These are phyloP conservation scores for Phytophthora lateralis DNA, from an alignment of 352 stramenopile species.

Conservation along the genomic window DNA sequence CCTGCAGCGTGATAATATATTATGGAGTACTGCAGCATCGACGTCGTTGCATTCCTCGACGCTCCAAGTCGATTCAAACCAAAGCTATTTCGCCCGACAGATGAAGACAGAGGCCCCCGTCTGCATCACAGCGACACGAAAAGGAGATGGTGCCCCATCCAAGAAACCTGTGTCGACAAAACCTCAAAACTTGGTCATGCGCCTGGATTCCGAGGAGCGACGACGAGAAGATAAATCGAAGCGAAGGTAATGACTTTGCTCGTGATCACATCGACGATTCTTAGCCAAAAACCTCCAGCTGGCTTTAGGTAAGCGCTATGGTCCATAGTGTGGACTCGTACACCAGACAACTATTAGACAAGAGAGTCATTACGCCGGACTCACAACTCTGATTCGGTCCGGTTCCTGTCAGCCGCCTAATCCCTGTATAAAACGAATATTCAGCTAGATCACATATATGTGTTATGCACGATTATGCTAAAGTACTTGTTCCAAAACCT, in stretches of 20 bases:
- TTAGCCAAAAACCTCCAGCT: slow-evolving; percentile 5
- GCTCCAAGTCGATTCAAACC: background rate
- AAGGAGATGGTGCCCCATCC: background rate
- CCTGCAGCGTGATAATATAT: background rate
- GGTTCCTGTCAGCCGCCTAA: slow-evolving; percentile 4
- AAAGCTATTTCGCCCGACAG: background rate
- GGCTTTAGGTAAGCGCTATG: background rate
- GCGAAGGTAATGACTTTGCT: slow-evolving; percentile 6
- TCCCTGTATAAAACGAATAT: background rate
- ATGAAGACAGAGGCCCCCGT: background rate
- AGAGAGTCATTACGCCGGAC: background rate
- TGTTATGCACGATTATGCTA: background rate
- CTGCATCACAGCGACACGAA: background rate
- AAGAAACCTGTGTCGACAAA: background rate
- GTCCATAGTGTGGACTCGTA: too few relatives aligned
- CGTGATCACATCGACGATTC: background rate
- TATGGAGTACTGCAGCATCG: too few relatives aligned
- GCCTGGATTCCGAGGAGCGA: background rate
- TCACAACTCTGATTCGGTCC: slow-evolving; percentile 1
- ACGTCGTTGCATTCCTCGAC: background rate
- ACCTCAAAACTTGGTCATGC: background rate
- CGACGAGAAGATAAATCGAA: slow-evolving; percentile 5
- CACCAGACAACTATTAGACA: background rate
- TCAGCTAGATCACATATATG: background rate
- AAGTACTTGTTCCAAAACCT: background rate